Evolutionary conservation across 2,329 filamentous ascomycete species (phyloP), one percentile per base, ranked within the genome.

Genomic region (Chrysoporthe deuterocubensis): DNA sequence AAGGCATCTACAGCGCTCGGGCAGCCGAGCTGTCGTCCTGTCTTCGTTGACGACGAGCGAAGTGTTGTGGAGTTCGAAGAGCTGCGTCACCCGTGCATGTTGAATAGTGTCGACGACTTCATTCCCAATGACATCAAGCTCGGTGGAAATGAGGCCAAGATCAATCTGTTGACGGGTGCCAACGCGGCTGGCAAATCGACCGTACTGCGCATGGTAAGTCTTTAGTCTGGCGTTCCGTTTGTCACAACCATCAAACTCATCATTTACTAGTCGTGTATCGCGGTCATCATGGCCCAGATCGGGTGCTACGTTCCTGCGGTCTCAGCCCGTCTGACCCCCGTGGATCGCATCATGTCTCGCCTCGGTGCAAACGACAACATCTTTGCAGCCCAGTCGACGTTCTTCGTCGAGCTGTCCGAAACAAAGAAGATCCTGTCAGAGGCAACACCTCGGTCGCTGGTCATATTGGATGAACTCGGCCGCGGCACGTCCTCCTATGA

Each of bases 301-400:
- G 96, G 96, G 66, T 97, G 95, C 78, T 92, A 97, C 73, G 89
- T 99, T 1, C 96, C 96, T 1, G 94, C 93, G 68, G 84, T 86
- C 21, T 93, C 90, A 3, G 96, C 96, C 1, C 89, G 86, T 2
- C 85, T 99, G 57, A 98, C 95, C 0, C 95, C 96, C 0, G 89
- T 97, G 3, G 96, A 99, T 77, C 92, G 96, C 65, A 98, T 99
- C 83, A 99, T 99, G 96, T 98, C 95, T 11, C 93, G 96, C 58
- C 88, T 99, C 0, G 96, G 96, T 11, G 96, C 96, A 60, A 97
- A 98, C 75, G 96, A 99, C 87, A 98, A 98, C 79, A 99, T 99
- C 74, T 98, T 99, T 76, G 96, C 95, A 1, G 93, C 95, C 0
- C 96, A 99, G 78, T 97, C 93, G 16, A 99, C 96, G 2, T 99